Base-by-base conservation (phyloP, 768 basidiomycete genomes). In the Pleurotus platypus region DNA sequence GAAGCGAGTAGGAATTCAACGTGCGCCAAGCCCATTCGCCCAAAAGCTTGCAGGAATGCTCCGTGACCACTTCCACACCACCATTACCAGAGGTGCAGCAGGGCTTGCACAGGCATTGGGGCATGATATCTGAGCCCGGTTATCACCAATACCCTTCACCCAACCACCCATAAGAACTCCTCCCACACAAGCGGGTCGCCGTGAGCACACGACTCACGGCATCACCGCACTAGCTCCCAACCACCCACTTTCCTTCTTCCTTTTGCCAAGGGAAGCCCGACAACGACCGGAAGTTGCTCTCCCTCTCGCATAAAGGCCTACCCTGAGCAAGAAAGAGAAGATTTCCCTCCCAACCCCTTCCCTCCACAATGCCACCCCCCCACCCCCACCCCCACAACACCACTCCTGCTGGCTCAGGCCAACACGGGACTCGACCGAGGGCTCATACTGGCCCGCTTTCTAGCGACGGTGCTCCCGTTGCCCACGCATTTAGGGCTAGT, bases 371-470 rank as follows among this genome's bases (percentile, higher is more conserved):
- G 27, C 49, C 35, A 12, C 16, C 8, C 26, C 22, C 24, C 24
- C 15, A 35, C 12, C 12, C n/a, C 26, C 24, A 51, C 49, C n/a
- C 26, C 20, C 49, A 16, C 49, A 35, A 7, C 24, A 9, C 49
- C 27, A 1, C 49, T 20, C 24, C 9, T 5, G 27, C 11, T 11
- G 37, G 24, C 30, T 53, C 39, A 53, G 26, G 51, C 51, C 51
- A 53, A 37, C 51, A 53, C 51, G 42, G 51, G 51, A 53, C 51
- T 53, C 51, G 51, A 53, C n/a, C 51, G 37, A 6, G 51, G 51
- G 20, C 51, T 53, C 51, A 53, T 53, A 53, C 51, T 53, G 22
- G 51, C 51, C 22, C 51, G 13, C 16, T 53, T 53, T 39, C 51
- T 53, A 9, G 51, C 51, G 6, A 40, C 51, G 20, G 51, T 39